These are phyloP conservation scores for Takakia lepidozioides DNA, from an alignment of 225 moss, liverwort and hornwort genomes.

Conservation along the genomic window DNA sequence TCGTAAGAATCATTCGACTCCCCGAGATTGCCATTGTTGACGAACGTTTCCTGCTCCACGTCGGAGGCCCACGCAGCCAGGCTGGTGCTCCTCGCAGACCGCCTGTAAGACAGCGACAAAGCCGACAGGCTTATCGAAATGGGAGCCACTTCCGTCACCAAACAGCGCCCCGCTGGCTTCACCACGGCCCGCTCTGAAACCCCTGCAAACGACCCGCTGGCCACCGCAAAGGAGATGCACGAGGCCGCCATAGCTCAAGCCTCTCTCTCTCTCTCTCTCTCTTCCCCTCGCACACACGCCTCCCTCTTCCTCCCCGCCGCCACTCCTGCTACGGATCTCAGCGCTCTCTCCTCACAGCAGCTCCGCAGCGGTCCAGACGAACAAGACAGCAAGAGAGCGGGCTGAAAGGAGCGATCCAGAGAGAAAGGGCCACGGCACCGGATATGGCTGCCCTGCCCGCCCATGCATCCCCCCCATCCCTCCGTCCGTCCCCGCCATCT, in stretches of 20 bases:
- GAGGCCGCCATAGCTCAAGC: constrained; percentile 8
- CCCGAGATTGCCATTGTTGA: background rate
- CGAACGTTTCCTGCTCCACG: background rate
- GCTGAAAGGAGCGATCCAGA: no score
- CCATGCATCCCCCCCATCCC: no score
- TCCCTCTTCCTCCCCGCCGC: no score
- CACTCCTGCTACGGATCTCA: no score
- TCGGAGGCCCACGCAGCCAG: constrained; percentile 1
- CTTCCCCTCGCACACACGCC: no score
- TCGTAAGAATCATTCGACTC: background rate
- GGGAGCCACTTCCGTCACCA: background rate
- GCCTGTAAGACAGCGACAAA: background rate
- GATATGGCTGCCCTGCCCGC: no score
- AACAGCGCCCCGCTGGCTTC: constrained; percentile 1
- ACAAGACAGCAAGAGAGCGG: no score
- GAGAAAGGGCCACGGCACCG: no score
- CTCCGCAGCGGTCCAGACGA: no score
- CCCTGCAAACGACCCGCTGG: constrained; percentile 3
- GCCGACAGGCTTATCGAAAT: constrained; percentile 4
- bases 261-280: no score
- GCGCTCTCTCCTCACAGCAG: no score
- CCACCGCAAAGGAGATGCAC: constrained; percentile 3
- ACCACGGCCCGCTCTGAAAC: background rate
- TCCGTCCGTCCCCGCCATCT: no score
- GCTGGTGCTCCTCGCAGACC: background rate